Percentiles rank a stretch among this genome's conserved stretches.
Evolutionary conservation across 1,139 yeast species (phyloP).

Genomic region (Pichia kudriavzevii): DNA sequence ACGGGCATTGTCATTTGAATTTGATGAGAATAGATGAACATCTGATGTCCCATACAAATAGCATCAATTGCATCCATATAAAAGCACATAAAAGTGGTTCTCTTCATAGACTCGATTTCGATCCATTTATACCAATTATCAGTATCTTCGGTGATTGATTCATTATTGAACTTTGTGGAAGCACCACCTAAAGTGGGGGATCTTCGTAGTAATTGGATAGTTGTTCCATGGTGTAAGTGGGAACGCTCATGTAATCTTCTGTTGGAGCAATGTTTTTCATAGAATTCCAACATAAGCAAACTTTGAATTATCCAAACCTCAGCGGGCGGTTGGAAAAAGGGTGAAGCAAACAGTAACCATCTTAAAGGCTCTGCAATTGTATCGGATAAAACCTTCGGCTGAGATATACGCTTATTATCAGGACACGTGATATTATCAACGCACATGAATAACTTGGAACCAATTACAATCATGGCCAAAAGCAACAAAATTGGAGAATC

Average conservation of each 20-base stretch:
- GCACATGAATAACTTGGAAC: constrained; percentile 28
- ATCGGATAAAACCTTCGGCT: constrained; percentile 26
- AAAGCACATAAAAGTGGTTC: constrained; percentile 75
- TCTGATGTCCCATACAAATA: constrained; percentile 71
- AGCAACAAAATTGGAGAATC: constrained; percentile 36
- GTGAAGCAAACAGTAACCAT: constrained; percentile 42
- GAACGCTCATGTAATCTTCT: constrained; percentile 49
- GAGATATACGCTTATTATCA: constrained; percentile 15
- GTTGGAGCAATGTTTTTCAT: constrained; percentile 38
- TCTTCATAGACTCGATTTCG: constrained; percentile 63
- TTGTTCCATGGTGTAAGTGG: constrained; percentile 52
- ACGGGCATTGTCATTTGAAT: constrained; percentile 73
- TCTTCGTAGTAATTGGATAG: constrained; percentile 46
- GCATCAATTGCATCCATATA: constrained; percentile 74
- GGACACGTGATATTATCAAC: constrained; percentile 23
- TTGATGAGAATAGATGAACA: constrained; percentile 64
- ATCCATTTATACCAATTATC: constrained; percentile 40
- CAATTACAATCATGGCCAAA: constrained; percentile 40
- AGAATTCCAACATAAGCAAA: constrained; percentile 43
- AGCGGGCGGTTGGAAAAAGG: constrained; percentile 44
- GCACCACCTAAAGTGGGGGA: constrained; percentile 53
- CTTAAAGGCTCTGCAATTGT: constrained; percentile 40
- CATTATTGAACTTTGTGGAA: constrained; percentile 28
- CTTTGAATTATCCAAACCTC: constrained; percentile 48
- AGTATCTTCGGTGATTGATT: constrained; percentile 15